Evolutionary conservation across 148 eudicot species (phyloP).

Genomic region (Rhododendron ferrugineum): DNA sequence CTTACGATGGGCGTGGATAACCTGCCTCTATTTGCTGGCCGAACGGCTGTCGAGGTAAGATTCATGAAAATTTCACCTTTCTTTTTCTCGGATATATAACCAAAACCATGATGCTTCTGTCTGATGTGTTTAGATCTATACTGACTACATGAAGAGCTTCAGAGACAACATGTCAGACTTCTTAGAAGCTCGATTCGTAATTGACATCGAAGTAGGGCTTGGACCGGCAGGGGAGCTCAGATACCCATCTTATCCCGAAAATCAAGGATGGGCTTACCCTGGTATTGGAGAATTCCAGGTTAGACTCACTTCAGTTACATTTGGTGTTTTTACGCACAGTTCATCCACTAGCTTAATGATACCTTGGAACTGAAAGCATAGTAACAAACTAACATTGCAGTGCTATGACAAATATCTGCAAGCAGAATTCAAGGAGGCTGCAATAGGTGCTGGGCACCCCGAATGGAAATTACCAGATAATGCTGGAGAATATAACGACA

Average conservation of each 20-base stretch:
- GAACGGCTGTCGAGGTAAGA: slow-evolving; percentile 66
- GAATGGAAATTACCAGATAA: slow-evolving; percentile 65
- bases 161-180: slow-evolving; percentile 65
- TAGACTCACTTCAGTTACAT: background rate
- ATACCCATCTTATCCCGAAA: slow-evolving; percentile 72
- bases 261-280: slow-evolving; percentile 71
- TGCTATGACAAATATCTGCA: slow-evolving; percentile 77
- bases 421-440: slow-evolving; percentile 62
- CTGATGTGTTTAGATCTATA: slow-evolving; percentile 49
- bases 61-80: background rate
- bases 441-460: slow-evolving; percentile 56
- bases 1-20: slow-evolving; percentile 65
- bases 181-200: slow-evolving; percentile 44
- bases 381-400: slow-evolving; percentile 31
- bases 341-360: background rate
- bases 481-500: slow-evolving; percentile 73
- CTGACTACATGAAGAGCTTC: slow-evolving; percentile 81
- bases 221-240: slow-evolving; percentile 89
- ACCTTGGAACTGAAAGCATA: background rate
- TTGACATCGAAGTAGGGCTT: slow-evolving; percentile 85
- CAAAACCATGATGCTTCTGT: background rate
- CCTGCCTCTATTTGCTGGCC: slow-evolving; percentile 47
- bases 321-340: background rate
- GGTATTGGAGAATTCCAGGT: slow-evolving; percentile 96
- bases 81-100: background rate